phyloP scores from a whole-genome alignment of 2,329 filamentous ascomycete species.

The Ophiocordyceps australis region DNA sequence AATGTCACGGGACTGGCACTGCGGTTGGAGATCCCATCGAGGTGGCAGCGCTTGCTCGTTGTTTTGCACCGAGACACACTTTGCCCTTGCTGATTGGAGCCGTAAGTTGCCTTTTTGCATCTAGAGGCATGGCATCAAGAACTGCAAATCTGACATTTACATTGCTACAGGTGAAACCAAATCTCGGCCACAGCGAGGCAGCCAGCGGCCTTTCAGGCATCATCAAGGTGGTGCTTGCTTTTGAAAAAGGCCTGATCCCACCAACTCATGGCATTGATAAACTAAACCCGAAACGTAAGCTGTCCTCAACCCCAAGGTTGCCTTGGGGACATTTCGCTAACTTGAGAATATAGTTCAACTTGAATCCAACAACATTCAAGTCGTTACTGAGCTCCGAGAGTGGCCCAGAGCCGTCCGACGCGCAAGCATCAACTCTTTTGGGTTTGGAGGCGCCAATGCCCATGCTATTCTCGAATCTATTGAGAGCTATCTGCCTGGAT shows the following conservation, averaged over 20 bases:
- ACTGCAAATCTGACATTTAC: no score
- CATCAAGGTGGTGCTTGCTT: slow-evolving; percentile 9
- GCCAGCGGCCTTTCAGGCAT: slow-evolving; percentile 8
- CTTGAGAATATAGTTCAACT: slow-evolving; percentile 4
- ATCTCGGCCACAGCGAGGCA: slow-evolving; percentile 11
- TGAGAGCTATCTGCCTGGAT: neutral
- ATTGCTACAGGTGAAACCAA: slow-evolving; percentile 8
- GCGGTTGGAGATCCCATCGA: slow-evolving; percentile 33
- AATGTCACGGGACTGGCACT: slow-evolving; percentile 35
- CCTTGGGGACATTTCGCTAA: neutral
- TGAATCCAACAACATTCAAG: slow-evolving; percentile 6
- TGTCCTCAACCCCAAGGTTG: no score
- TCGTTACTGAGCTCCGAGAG: slow-evolving; percentile 11
- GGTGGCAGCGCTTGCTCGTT: slow-evolving; percentile 18
- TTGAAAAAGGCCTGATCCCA: slow-evolving; percentile 8
- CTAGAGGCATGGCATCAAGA: no score
- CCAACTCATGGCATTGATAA: slow-evolving; percentile 5
- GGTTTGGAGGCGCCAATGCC: slow-evolving; percentile 21
- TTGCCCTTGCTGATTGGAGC: neutral
- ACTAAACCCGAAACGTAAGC: slow-evolving; percentile 5
- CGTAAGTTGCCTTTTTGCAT: no score
- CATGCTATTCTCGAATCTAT: slow-evolving; percentile 16
- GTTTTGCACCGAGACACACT: neutral
- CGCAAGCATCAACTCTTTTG: slow-evolving; percentile 25
- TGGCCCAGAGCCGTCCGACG: slow-evolving; percentile 19